Evolutionary conservation across 2,329 filamentous ascomycete genomes (phyloP).

Genomic region (Tolypocladium cylindrosporum): DNA sequence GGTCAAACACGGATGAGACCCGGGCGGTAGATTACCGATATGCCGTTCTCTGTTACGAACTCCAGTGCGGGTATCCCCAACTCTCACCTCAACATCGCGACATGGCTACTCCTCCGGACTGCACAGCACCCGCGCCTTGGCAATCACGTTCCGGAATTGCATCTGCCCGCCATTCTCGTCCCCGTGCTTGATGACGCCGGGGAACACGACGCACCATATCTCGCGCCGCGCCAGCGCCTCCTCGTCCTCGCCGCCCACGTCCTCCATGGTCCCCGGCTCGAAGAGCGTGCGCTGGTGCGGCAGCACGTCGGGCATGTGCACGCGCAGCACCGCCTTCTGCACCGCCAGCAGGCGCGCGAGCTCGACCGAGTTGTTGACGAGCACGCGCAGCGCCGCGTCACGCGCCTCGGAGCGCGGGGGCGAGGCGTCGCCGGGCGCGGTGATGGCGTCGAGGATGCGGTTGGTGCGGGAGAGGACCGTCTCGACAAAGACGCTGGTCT

Average conservation of each 20-base stretch:
- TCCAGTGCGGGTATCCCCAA: too few relatives aligned
- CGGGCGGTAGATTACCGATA: neutral
- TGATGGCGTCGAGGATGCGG: constrained; percentile 38
- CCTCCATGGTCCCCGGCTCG: constrained; percentile 52
- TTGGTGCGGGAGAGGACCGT: constrained; percentile 36
- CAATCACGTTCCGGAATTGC: constrained; percentile 52
- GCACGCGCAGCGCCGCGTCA: constrained; percentile 41
- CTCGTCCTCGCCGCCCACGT: constrained; percentile 53
- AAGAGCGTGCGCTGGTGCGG: constrained; percentile 47
- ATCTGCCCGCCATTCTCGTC: constrained; percentile 53
- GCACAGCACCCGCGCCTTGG: constrained; percentile 57
- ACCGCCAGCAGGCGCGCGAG: constrained; percentile 45
- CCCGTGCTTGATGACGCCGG: constrained; percentile 53
- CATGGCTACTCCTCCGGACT: constrained; percentile 25
- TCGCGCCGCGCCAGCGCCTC: constrained; percentile 40
- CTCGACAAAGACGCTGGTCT: constrained; percentile 33
- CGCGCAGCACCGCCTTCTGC: constrained; percentile 47
- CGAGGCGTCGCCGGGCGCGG: constrained; percentile 12
- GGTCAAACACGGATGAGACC: neutral
- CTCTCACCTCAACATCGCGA: too few relatives aligned
- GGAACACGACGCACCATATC: constrained; percentile 54
- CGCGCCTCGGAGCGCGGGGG: constrained; percentile 26
- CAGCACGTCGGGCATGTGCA: constrained; percentile 43
- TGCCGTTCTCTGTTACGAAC: too few relatives aligned
- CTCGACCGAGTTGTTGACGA: constrained; percentile 43